A percentile compares a stretch with the other conserved stretches of the same genome.
Evolutionary conservation across 2,329 filamentous ascomycete genomes (phyloP).

Genomic region (Leptoxyphium fumago): DNA sequence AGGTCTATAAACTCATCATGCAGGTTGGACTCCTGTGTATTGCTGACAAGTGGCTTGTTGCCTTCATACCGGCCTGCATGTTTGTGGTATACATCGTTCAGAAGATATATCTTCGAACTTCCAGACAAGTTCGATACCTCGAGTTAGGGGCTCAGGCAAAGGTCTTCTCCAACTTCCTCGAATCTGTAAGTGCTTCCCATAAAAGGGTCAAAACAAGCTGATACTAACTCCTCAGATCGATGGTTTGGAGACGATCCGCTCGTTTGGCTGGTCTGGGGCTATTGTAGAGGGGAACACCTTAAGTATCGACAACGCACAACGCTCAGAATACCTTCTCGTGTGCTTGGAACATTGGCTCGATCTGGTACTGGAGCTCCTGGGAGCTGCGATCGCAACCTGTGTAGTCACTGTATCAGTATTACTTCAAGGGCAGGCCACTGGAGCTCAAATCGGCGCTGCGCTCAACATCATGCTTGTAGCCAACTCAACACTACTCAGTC

Average conservation of each 20-base stretch:
- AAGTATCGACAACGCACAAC: not conserved
- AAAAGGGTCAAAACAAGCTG: not conserved
- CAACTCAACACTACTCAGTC: conserved; percentile 34
- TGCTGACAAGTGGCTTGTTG: not conserved
- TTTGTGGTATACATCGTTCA: not conserved
- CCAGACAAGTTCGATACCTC: not conserved
- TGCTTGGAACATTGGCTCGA: conserved; percentile 31
- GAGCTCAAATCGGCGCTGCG: not conserved
- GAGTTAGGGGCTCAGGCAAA: not conserved
- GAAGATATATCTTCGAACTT: not conserved
- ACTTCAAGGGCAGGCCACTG: conserved; percentile 6
- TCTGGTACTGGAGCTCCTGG: conserved; percentile 26
- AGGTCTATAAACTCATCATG: conserved; percentile 1
- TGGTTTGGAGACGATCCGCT: conserved; percentile 1
- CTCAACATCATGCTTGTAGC: conserved; percentile 40
- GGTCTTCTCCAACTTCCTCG: not conserved
- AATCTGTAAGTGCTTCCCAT: not conserved
- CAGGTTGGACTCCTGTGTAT: not conserved
- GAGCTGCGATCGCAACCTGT: conserved; percentile 18
- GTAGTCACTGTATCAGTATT: conserved; percentile 21
- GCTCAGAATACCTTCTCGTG: conserved; percentile 29
- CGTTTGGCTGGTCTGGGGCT: not conserved
- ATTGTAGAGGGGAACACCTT: not conserved
- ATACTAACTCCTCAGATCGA: not conserved
- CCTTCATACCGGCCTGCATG: not conserved